Evolutionary conservation across 2,329 filamentous ascomycete species (phyloP).

Genomic region (Rhexocercosporidium sp.): DNA sequence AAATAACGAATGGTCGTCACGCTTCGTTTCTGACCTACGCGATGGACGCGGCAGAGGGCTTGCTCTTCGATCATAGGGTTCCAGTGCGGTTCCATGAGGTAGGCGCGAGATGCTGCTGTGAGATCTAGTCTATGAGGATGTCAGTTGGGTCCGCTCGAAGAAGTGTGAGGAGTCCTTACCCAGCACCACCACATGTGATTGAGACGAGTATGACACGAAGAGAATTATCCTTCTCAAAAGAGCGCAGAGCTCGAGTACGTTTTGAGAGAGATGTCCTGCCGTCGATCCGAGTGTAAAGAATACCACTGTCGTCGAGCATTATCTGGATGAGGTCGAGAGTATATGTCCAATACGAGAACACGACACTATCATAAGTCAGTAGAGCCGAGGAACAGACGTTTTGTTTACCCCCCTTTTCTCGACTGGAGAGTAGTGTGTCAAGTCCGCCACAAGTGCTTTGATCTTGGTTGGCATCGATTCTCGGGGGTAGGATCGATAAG

Average conservation of each 20-base stretch:
- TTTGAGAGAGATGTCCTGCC: constrained; percentile 42
- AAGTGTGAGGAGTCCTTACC: constrained; percentile 43
- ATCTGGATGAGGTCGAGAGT: constrained; percentile 24
- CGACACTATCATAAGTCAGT: constrained; percentile 16
- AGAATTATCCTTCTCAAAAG: constrained; percentile 46
- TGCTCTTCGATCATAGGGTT: constrained; percentile 43
- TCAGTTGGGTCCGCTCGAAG: not conserved
- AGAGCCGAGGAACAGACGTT: no score
- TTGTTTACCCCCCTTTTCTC: no score
- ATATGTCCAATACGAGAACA: constrained; percentile 27
- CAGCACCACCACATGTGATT: constrained; percentile 56
- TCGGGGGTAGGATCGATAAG: not conserved
- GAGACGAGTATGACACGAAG: constrained; percentile 54
- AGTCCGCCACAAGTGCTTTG: constrained; percentile 23
- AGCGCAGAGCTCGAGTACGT: not conserved
- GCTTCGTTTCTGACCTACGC: constrained; percentile 35
- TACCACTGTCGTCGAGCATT: not conserved
- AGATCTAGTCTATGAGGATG: constrained; percentile 23
- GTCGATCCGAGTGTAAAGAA: constrained; percentile 49
- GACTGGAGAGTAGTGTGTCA: no score
- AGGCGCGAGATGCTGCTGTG: constrained; percentile 38
- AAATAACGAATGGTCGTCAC: not conserved
- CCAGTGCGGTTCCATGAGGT: constrained; percentile 43
- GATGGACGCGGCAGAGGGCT: constrained; percentile 36
- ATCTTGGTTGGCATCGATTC: constrained; percentile 26